These are phyloP conservation scores for Mycena rosella DNA, from an alignment of 768 basidiomycete species.

Conservation along the genomic window DNA sequence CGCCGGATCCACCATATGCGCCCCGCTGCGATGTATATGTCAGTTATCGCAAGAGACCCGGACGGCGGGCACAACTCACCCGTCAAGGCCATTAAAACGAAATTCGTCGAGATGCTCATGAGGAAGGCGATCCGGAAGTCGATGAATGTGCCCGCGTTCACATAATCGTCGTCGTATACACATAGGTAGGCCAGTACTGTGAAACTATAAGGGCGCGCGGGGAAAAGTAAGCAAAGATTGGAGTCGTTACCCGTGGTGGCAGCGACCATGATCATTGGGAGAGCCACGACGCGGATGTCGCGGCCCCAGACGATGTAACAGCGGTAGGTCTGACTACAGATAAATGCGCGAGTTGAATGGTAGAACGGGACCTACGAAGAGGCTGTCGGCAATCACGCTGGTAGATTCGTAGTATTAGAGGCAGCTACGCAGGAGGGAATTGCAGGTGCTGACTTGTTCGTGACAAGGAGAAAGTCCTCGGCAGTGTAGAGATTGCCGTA, in stretches of 20 bases:
- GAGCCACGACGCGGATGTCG: background rate
- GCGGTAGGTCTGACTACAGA: background rate
- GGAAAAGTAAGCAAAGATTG: too few species aligned
- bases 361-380: background rate
- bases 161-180: background rate
- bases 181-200: background rate
- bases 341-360: background rate
- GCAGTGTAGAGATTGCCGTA: background rate
- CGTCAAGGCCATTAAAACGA: background rate
- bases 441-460: slow-evolving; percentile 7
- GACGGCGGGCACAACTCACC: background rate
- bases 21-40: background rate
- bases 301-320: background rate
- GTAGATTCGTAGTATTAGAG: background rate
- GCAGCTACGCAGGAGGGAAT: background rate
- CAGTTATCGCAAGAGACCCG: background rate
- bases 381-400: background rate
- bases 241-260: background rate
- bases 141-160: background rate
- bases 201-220: background rate
- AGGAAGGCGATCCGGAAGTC: background rate
- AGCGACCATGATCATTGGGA: background rate
- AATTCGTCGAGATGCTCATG: background rate
- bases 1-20: background rate
- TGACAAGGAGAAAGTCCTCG: slow-evolving; percentile 8